A percentile compares a stretch with the other conserved stretches of the same genome.
Evolutionary conservation across 179 eudicot species (phyloP).

Genomic region (Actinidia polygama): DNA sequence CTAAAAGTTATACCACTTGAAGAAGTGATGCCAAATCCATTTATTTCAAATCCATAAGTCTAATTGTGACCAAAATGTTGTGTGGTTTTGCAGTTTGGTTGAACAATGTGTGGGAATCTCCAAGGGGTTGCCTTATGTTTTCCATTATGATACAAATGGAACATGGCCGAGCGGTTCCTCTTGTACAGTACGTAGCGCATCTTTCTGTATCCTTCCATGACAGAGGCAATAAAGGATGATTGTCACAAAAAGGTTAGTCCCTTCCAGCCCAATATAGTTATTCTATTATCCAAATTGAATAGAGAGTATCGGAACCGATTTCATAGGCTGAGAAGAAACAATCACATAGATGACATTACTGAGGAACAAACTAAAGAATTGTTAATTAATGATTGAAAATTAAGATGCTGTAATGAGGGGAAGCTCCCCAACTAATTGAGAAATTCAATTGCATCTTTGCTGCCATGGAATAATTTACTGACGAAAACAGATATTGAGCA

Average conservation of each 20-base stretch:
- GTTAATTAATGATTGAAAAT: too few species aligned
- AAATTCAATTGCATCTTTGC: too few species aligned
- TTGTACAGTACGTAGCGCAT: slow-evolving; percentile 83
- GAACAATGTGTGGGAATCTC: slow-evolving; percentile 87
- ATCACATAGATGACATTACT: background rate
- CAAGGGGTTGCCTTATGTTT: slow-evolving; percentile 80
- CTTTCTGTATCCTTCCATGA: slow-evolving; percentile 81
- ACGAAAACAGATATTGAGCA: too few species aligned
- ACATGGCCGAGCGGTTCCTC: slow-evolving; percentile 82
- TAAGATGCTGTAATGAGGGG: too few species aligned
- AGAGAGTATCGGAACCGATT: background rate
- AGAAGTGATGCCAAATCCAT: too few species aligned
- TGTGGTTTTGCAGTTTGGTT: slow-evolving; percentile 66
- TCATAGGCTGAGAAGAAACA: background rate
- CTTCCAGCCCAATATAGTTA: background rate
- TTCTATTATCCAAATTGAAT: background rate
- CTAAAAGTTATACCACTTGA: too few species aligned
- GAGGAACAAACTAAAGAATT: background rate
- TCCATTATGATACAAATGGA: slow-evolving; percentile 87
- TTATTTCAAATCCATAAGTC: too few species aligned
- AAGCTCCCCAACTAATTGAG: too few species aligned
- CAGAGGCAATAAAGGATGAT: slow-evolving; percentile 79
- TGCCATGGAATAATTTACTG: too few species aligned
- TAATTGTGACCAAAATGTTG: too few species aligned
- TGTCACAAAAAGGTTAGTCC: slow-evolving; percentile 63